phyloP scores from a whole-genome alignment of 2,329 filamentous ascomycete species.

The Aspergillus udagawae region DNA sequence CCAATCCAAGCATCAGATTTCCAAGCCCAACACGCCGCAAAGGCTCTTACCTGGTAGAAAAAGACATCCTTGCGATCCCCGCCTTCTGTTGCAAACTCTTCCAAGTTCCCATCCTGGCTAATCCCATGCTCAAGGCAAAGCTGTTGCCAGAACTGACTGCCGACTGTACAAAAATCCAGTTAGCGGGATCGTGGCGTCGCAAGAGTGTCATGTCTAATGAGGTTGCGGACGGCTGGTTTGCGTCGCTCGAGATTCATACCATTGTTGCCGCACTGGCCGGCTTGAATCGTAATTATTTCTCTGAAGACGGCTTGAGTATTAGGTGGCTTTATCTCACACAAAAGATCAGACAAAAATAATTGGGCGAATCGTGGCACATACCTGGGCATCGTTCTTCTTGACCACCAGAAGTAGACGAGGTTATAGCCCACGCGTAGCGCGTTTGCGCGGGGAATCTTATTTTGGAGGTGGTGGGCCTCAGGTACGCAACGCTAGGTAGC shows the following conservation, averaged over 20 bases:
- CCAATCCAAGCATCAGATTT: background rate
- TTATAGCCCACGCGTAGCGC: constrained; percentile 31
- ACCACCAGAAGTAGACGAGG: constrained; percentile 24
- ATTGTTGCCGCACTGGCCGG: constrained; percentile 99
- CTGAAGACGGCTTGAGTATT: constrained; percentile 44
- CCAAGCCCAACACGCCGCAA: background rate
- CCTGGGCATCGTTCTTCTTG: constrained; percentile 37
- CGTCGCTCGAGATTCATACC: constrained; percentile 58
- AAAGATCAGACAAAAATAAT: background rate
- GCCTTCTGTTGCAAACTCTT: constrained; percentile 96
- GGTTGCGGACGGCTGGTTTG: constrained; percentile 16
- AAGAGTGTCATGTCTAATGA: background rate
- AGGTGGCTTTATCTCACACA: background rate
- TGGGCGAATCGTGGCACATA: constrained; percentile 13
- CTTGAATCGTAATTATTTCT: constrained; percentile 99
- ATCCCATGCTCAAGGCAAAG: constrained; percentile 97
- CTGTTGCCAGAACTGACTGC: constrained; percentile 98
- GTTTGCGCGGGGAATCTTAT: constrained; percentile 31
- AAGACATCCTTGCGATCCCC: constrained; percentile 98
- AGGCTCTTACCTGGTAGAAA: constrained; percentile 70
- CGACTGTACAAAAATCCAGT: constrained; percentile 57
- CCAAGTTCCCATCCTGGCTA: constrained; percentile 92
- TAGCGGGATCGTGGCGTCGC: constrained; percentile 21
- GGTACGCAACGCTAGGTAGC: constrained; percentile 9
- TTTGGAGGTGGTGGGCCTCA: constrained; percentile 21